Base-by-base conservation (phyloP, 2,329 filamentous ascomycete genomes). In the Hypoxylon sp. region DNA sequence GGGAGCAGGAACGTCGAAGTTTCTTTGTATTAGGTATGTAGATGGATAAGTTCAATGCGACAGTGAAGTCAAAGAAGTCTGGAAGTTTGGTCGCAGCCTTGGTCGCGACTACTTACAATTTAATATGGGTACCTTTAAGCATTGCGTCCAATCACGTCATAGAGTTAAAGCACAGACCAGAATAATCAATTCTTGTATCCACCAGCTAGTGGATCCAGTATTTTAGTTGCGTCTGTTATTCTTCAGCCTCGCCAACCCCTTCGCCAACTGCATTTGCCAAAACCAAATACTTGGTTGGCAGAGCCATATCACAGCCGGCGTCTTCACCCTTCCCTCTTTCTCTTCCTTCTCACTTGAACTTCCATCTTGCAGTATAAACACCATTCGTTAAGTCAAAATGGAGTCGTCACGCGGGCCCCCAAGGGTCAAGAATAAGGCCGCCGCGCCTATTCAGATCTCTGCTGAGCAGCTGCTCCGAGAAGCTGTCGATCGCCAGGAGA, bases 341-440 rank as follows among this genome's bases (percentile, higher is more conserved):
- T 45, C 19, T 39, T 47, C 23, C 4, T 30, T 47, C 12, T 27
- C n/a, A 52, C 29, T 12, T 43, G 12, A 14, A 39, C 23, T n/a
- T 25, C 29, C 12, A 27, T 39, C 32, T 23, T 16, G 16, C 37
- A 34, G 9, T 39, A 54, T 7, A 19, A 14, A 12, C 30, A 48
- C 29, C 59, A 29, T 47, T 54, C 25, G 53, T 61, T 66, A 46
- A 62, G 63, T 72, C 79, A 87, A 68, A 70, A 97, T 98, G 94
- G 95, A 98, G 85, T 88, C 91, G 62, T 90, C 92, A 72, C 91
- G 95, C 70, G 96, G 95, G 74, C 95, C 96, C 63, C 95, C 96
- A 11, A 87, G 94, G 87, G 96, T 99, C 85, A 98, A 98, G 81
- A 98, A 99, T 85, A 99, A 99, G 91, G 93, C 92, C 71, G 87